Evolutionary conservation across 1,284 basidiomycete species (phyloP).

Genomic region (Pseudomicrostroma phylloplanum): DNA sequence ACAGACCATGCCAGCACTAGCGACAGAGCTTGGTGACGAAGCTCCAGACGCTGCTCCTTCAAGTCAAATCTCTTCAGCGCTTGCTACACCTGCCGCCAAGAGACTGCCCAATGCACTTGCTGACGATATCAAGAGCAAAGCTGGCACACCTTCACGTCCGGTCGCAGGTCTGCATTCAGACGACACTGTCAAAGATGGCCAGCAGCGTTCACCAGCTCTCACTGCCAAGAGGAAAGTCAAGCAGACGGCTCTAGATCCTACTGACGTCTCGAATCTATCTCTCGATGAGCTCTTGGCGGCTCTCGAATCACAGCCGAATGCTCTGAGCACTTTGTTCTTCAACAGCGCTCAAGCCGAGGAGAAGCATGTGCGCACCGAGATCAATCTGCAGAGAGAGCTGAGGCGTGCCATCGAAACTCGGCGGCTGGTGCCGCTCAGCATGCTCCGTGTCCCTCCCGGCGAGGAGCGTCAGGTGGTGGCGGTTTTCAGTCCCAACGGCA

Average conservation of each 20-base stretch:
- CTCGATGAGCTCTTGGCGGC: constrained; percentile 54
- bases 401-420: constrained; percentile 49
- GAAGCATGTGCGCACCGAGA: constrained; percentile 53
- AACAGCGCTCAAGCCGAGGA: constrained; percentile 54
- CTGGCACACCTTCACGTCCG: constrained; percentile 4
- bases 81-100: background rate
- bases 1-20: background rate
- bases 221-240: constrained; percentile 43
- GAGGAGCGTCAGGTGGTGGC: constrained; percentile 52
- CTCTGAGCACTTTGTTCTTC: constrained; percentile 50
- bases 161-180: background rate
- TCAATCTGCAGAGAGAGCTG: constrained; percentile 53
- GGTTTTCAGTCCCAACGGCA: constrained; percentile 54
- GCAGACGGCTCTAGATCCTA: constrained; percentile 35
- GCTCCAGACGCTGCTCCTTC: too few relatives aligned
- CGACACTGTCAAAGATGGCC: background rate
- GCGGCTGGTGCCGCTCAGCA: constrained; percentile 51
- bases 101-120: constrained; percentile 25
- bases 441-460: constrained; percentile 49
- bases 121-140: constrained; percentile 16
- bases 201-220: constrained; percentile 36
- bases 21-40: too few relatives aligned
- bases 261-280: constrained; percentile 52
- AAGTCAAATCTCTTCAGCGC: too few relatives aligned
- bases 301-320: constrained; percentile 52